phyloP scores from a whole-genome alignment of 2,329 filamentous ascomycete species.

The Aspergillus uvarum region DNA sequence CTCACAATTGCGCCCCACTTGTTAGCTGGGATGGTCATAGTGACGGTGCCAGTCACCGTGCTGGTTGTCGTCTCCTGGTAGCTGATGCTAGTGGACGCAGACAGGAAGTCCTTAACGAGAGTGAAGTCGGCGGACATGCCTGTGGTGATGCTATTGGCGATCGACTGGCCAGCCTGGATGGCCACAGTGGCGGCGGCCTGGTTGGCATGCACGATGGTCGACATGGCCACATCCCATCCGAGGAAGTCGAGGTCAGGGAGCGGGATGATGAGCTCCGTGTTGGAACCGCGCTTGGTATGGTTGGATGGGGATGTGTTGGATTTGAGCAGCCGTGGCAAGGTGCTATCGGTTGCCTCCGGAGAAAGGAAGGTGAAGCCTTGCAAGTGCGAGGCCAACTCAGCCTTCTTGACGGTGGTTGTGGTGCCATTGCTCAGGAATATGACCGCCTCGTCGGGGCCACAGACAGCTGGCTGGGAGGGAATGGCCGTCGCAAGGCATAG shows the following conservation, averaged over 20 bases:
- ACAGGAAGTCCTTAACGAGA: conserved; percentile 13
- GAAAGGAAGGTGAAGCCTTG: conserved; percentile 3
- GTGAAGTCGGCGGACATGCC: conserved; percentile 6
- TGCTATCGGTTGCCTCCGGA: not conserved
- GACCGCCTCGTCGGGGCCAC: conserved; percentile 9
- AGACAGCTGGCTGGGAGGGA: not conserved
- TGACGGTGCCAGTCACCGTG: conserved; percentile 18
- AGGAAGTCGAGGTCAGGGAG: conserved; percentile 20
- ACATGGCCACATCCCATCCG: conserved; percentile 22
- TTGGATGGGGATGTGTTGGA: not conserved
- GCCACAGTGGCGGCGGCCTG: conserved; percentile 15
- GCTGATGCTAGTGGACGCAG: conserved; percentile 2
- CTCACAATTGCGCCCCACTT: conserved; percentile 20
- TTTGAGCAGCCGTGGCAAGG: conserved; percentile 2
- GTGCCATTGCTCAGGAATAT: conserved; percentile 13
- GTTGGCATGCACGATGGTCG: conserved; percentile 19
- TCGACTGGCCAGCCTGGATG: conserved; percentile 13
- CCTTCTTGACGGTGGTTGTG: conserved; percentile 14
- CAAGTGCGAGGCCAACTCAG: conserved; percentile 11
- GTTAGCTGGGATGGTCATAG: conserved; percentile 20
- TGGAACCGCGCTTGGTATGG: conserved; percentile 7
- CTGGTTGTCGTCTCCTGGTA: conserved; percentile 12
- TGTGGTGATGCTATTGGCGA: conserved; percentile 18
- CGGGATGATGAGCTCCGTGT: conserved; percentile 15
- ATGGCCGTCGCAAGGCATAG: conserved; percentile 4